These are phyloP conservation scores for Trichoderma hamatum DNA, from an alignment of 2,329 filamentous ascomycete genomes.

Conservation along the genomic window DNA sequence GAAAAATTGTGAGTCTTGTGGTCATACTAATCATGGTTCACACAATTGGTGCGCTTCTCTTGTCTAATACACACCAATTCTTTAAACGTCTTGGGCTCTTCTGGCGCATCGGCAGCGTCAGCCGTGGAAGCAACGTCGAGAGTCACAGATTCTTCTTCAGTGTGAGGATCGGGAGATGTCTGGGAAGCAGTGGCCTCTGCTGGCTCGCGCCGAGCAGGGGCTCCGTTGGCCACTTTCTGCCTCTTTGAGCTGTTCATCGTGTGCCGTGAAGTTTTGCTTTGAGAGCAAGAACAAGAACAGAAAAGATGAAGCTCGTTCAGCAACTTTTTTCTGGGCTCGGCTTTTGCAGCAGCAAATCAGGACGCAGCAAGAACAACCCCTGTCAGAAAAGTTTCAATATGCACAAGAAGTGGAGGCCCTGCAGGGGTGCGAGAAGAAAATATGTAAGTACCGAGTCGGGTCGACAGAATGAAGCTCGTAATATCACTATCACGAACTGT, in stretches of 20 bases:
- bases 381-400: background rate
- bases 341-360: conserved; percentile 19
- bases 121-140: conserved; percentile 40
- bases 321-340: conserved; percentile 19
- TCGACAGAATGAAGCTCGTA: background rate
- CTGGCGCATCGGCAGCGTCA: conserved; percentile 37
- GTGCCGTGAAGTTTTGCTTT: conserved; percentile 28
- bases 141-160: conserved; percentile 42
- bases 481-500: background rate
- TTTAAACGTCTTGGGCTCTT: conserved; percentile 63
- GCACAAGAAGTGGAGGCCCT: background rate
- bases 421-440: background rate
- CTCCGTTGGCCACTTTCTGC: conserved; percentile 44
- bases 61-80: conserved; percentile 58
- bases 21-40: background rate
- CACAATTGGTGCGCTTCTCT: background rate
- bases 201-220: conserved; percentile 29
- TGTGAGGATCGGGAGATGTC: conserved; percentile 30
- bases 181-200: conserved; percentile 23
- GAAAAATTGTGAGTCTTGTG: conserved; percentile 27
- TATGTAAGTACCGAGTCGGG: background rate
- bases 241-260: conserved; percentile 46
- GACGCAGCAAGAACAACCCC: conserved; percentile 9
- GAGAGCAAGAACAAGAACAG: background rate
- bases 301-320: conserved; percentile 10